These are phyloP conservation scores for Trichoderma simmonsii DNA, from an alignment of 2,329 filamentous ascomycete genomes.

Conservation along the genomic window DNA sequence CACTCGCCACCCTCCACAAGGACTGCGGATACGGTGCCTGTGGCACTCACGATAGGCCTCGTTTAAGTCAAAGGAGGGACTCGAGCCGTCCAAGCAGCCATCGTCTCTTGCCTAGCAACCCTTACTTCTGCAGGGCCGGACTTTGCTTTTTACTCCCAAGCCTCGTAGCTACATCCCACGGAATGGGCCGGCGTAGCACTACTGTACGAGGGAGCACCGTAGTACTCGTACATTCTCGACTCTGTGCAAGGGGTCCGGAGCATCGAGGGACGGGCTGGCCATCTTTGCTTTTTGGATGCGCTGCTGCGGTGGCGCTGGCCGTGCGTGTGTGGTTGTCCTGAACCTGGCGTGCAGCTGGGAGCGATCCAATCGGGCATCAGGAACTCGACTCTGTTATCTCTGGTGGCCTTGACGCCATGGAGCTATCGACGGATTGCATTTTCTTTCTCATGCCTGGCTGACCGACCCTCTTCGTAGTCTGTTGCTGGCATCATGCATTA, in stretches of 20 bases:
- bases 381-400: constrained; percentile 11
- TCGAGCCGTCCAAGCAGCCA: background rate
- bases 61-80: background rate
- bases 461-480: background rate
- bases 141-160: background rate
- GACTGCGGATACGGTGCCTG: background rate
- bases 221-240: background rate
- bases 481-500: background rate
- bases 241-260: constrained; percentile 7
- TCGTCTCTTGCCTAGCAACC: background rate
- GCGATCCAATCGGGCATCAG: constrained; percentile 8
- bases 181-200: background rate
- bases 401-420: background rate
- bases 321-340: constrained; percentile 11
- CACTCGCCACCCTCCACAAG: background rate
- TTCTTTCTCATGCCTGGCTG: background rate
- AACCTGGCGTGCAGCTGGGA: constrained; percentile 9
- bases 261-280: background rate
- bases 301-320: constrained; percentile 14
- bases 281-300: constrained; percentile 9
- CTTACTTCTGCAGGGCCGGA: background rate
- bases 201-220: background rate
- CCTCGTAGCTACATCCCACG: background rate
- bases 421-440: background rate
- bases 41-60: constrained; percentile 1